Percentiles rank a stretch among this genome's conserved stretches.
Evolutionary conservation across 805 yeast species (phyloP).

Genomic region (Dipodascopsis tothii): DNA sequence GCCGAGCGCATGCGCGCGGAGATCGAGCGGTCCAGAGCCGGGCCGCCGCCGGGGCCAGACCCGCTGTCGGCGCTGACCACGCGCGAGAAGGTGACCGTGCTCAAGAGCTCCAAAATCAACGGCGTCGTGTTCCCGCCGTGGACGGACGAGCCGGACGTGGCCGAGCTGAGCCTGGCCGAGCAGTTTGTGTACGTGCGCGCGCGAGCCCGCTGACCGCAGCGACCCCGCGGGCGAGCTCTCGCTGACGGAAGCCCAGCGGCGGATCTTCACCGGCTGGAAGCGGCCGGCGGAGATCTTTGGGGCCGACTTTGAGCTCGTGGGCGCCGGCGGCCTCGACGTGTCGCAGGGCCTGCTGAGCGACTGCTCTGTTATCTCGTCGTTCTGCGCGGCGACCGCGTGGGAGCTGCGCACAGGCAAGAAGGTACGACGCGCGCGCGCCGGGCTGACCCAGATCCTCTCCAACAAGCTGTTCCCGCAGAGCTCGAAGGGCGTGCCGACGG

Average conservation of each 20-base stretch:
- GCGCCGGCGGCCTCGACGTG: slow-evolving; percentile 10
- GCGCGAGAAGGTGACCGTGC: slow-evolving; percentile 7
- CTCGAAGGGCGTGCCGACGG: slow-evolving; percentile 6
- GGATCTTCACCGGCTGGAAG: slow-evolving; percentile 20
- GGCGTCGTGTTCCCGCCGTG: slow-evolving; percentile 18
- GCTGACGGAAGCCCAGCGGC: slow-evolving; percentile 17
- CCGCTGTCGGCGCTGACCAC: slow-evolving; percentile 4
- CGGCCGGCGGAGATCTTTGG: slow-evolving; percentile 17
- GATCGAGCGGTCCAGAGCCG: neutral
- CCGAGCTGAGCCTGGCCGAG: neutral
- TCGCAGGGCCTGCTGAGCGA: slow-evolving; percentile 37
- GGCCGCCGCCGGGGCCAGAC: no score
- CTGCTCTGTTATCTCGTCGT: slow-evolving; percentile 69
- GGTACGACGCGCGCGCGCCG: neutral
- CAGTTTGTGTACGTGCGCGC: slow-evolving; percentile 7
- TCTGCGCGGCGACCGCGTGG: slow-evolving; percentile 43
- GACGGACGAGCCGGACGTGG: slow-evolving; percentile 6
- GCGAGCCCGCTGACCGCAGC: slow-evolving; percentile 5
- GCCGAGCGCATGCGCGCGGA: neutral
- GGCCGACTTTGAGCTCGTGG: slow-evolving; percentile 2
- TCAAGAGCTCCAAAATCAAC: slow-evolving; percentile 15
- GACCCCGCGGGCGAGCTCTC: slow-evolving; percentile 23
- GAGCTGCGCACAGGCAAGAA: slow-evolving; percentile 18
- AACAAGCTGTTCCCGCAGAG: slow-evolving; percentile 26
- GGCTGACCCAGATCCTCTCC: slow-evolving; percentile 14